A percentile compares a stretch with the other conserved stretches of the same genome.
Evolutionary conservation across 345 rosid genomes (phyloP).

Genomic region (Bretschneidera sinensis): DNA sequence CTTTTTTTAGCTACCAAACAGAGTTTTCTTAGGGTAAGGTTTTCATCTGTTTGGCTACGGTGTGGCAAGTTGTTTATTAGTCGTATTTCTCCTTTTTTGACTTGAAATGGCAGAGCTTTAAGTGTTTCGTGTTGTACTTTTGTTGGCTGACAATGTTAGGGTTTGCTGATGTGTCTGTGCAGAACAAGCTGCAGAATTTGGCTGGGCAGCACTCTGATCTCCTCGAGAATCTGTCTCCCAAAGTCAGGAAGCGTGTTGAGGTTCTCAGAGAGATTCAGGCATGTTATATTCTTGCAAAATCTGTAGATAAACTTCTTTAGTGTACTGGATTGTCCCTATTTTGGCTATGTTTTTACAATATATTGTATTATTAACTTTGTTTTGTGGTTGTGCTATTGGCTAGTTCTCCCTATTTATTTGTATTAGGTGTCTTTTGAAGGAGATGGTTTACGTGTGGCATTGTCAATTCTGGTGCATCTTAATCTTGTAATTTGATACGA

Average conservation of each 20-base stretch:
- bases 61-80: background rate
- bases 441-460: too few relatives aligned
- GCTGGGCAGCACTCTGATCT: slow-evolving; percentile 75
- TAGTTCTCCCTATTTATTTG: too few relatives aligned
- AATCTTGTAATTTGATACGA: too few relatives aligned
- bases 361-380: background rate
- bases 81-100: slow-evolving; percentile 4
- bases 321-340: too few relatives aligned
- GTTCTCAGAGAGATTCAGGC: slow-evolving; percentile 89
- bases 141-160: background rate
- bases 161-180: slow-evolving; percentile 15
- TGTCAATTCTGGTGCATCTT: too few relatives aligned
- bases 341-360: background rate
- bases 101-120: background rate
- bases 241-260: slow-evolving; percentile 85
- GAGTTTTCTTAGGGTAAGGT: background rate
- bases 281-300: slow-evolving; percentile 3
- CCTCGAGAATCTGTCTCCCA: slow-evolving; percentile 56
- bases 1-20: background rate
- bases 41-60: background rate
- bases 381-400: too few relatives aligned
- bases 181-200: slow-evolving; percentile 76
- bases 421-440: too few relatives aligned
- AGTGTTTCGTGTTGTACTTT: background rate
- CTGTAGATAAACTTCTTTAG: background rate